Base-by-base conservation (phyloP, 1,284 basidiomycete species). In the Coriolopsis trogii region DNA sequence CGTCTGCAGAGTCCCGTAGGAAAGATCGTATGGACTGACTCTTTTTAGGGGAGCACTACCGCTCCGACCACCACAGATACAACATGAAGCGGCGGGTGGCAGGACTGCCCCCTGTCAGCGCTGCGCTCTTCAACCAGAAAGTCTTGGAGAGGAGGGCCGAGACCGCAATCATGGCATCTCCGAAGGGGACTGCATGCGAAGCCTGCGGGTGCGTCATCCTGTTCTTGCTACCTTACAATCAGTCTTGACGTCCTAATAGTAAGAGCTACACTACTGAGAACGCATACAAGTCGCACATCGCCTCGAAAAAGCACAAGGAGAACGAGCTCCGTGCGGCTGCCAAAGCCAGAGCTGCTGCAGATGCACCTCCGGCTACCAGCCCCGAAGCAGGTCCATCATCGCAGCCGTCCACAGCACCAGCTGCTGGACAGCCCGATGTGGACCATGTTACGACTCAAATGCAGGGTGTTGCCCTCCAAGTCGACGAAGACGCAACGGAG, bases 41-140 rank as follows among this genome's bases (percentile, higher is more conserved):
- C 7, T 8, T 2, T 12, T 3, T 48, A 59, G 88, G 97, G 56
- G 75, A 78, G 0, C 97, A 99, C 70, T 98, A 97, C 71, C 85
- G 86, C 60, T 93, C 93, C 30, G 97, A 99, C 71, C 88, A 93
- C 70, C 97, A 99, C 73, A 81, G 95, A 46, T 99, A 99, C 75
- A 99, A 99, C 70, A 95, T 98, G 87, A 98, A 98, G 75, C 89
- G 97, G 58, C 86, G 95, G 31, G 93, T 98, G 16, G 95, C 97
- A 6, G 86, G 83, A 13, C 80, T 99, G 2, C 89, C 93, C 4
- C 95, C 97, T 3, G 86, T 99, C 64, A 87, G 85, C 53, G 82
- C 81, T 0, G 72, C 79, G 6, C 67, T 89, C 0, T 99, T 98
- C 76, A 90, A 95, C 64, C 84, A 93, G 64, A 99, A 98, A 67